These are phyloP conservation scores for Strombidium stylifer DNA, from an alignment of 73 alveolate genomes.

Conservation along the genomic window DNA sequence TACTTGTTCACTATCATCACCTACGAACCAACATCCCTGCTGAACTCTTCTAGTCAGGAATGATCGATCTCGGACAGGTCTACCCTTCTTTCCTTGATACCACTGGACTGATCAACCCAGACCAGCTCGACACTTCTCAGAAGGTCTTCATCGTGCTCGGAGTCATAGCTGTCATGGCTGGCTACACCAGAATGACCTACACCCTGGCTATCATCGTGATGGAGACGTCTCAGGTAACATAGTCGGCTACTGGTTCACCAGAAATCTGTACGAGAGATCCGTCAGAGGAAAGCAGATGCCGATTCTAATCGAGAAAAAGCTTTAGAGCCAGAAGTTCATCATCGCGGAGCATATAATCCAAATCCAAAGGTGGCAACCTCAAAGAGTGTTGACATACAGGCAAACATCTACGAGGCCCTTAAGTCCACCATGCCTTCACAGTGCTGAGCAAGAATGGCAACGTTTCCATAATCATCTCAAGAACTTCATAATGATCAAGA, in stretches of 20 bases:
- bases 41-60: constrained; percentile 74
- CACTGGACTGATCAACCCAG: no score
- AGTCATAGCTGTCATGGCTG: constrained; percentile 64
- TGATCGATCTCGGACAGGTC: constrained; percentile 43
- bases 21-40: constrained; percentile 66
- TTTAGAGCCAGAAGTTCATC: neutral
- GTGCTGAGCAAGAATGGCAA: no score
- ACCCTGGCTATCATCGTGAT: constrained; percentile 65
- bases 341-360: constrained; percentile 40
- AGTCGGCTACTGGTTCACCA: constrained; percentile 58
- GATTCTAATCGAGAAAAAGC: constrained; percentile 11
- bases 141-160: constrained; percentile 65
- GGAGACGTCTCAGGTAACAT: constrained; percentile 57
- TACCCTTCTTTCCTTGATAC: constrained; percentile 5
- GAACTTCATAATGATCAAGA: no score
- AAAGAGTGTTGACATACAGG: no score
- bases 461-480: no score
- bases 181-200: constrained; percentile 68
- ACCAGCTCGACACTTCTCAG: no score
- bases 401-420: no score
- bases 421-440: no score
- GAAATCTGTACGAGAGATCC: constrained; percentile 35
- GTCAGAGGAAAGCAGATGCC: constrained; percentile 43
- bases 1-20: constrained; percentile 34
- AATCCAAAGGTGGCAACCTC: neutral